Evolutionary conservation across 257 asterid species (phyloP), one percentile per base, ranked within the genome.

Genomic region (Haberlea rhodopensis): DNA sequence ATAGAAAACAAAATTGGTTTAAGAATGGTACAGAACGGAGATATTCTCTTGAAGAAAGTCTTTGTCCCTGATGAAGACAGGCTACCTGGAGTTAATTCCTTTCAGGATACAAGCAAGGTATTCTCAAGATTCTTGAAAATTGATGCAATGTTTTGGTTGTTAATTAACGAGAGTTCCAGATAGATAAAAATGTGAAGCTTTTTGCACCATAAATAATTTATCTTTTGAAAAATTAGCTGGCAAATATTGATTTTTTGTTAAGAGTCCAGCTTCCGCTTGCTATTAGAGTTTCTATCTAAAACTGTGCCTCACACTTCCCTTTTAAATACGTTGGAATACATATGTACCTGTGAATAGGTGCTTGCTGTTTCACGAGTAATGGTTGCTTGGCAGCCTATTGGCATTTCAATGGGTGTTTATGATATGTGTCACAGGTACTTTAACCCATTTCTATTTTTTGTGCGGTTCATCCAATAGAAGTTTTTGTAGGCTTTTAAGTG

Each of bases 311-410:
- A 9, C 45, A 28, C 69, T 43, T 22, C 28, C 2, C 22, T 9
- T 20, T 54, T 61, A 19, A n/a, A 62, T 51, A 13, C 29, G 15
- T 15, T 51, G 69, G 65, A 53, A 51, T 66, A 59, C 37, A 60
- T 63, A 60, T 57, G 74, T 56, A 13, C 78, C 54, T 67, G 61
- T 57, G 55, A 57, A 70, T 78, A 94, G 99, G 97, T 94, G 63
- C 97, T 94, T 57, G 99, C 96, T 67, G 95, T 86, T 69, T 90
- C 97, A 15, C 94, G 97, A 1, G 85, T 94, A 72, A 86, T 94
- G 96, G 99, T 94, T 60, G 82, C 95, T 7, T 94, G 99, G 97
- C 81, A 80, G 72, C 96, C 97, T 31, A 83, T 94, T 73, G 99
- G 99, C 82, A 79, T 94, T 64, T 72, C 96, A 13, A 94, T 94